These are phyloP conservation scores for Pseudogymnoascus sp. DNA, from an alignment of 2,329 filamentous ascomycete genomes.

Conservation along the genomic window DNA sequence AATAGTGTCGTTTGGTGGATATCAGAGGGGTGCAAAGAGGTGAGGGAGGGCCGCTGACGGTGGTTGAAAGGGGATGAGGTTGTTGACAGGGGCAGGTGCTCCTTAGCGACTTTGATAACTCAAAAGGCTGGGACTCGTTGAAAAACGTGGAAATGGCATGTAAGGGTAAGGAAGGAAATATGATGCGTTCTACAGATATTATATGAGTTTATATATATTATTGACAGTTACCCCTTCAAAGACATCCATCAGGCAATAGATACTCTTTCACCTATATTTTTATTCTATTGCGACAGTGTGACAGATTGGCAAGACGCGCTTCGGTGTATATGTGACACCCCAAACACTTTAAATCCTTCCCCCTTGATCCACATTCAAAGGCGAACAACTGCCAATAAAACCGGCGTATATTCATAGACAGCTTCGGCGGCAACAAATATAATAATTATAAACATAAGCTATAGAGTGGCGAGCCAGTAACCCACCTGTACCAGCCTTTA, in stretches of 20 bases:
- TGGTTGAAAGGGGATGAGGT: slow-evolving; percentile 8
- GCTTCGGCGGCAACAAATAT: neutral
- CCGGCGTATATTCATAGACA: neutral
- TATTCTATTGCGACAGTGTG: neutral
- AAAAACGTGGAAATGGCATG: neutral
- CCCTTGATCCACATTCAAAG: neutral
- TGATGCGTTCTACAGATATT: neutral
- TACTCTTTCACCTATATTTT: neutral
- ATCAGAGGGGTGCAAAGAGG: neutral
- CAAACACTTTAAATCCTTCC: neutral
- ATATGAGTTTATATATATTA: neutral
- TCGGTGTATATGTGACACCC: neutral
- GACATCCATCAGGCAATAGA: neutral
- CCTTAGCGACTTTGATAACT: slow-evolving; percentile 3
- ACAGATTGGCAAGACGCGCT: neutral
- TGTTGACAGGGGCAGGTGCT: slow-evolving; percentile 5
- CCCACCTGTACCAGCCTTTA: neutral
- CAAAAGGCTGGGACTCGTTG: slow-evolving; percentile 6
- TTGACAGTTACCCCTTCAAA: neutral
- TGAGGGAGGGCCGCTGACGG: neutral
- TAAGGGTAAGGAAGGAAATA: neutral
- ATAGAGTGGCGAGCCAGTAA: neutral
- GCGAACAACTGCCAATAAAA: neutral
- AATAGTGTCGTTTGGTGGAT: neutral
- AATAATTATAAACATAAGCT: slow-evolving; percentile 1